Evolutionary conservation across 2,329 filamentous ascomycete genomes (phyloP), one percentile per base, ranked within the genome.

Genomic region (Trichoderma sp.): DNA sequence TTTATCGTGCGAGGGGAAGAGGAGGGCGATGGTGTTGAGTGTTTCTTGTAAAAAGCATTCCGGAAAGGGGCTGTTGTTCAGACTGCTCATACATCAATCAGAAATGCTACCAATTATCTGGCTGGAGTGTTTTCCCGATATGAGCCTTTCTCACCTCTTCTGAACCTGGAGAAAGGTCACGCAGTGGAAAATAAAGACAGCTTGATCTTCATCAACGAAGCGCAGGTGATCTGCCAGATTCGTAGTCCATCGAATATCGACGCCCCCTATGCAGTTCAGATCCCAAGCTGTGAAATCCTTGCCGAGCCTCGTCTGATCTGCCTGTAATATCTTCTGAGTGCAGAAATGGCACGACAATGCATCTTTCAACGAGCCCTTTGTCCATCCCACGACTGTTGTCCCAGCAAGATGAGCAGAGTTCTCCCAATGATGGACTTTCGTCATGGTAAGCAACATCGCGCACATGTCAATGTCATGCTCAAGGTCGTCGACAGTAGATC

Each of bases 161-260:
- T 75, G 72, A 14, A 68, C 65, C 45, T 74, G 67, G 9, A 80
- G 68, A 48, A 80, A 78, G 0, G 75, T 76, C 0, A 72, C 76
- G 60, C 79, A 74, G 63, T 80, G 76, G 51, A 81, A 82, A 0
- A 82, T 70, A 12, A 72, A 67, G 0, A 81, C 69, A 5, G 68
- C 75, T 0, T 69, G 76, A 55, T 80, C 78, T n/a, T 77, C 74
- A 10, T 79, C 74, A 0, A 68, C 71, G 24, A 81, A 52, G 1
- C 72, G 72, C 2, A 81, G 70, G 66, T 82, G 80, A 61, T 81
- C 77, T 0, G 74, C 69, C 3, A 82, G 66, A 50, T 81, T 80
- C 24, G 72, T 69, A 0, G 79, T 81, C 71, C 74, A 77, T 6
- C 68, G 61, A 5, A 76, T 71, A 17, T 74, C 30, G 14, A 81